Base-by-base conservation (phyloP, 768 basidiomycete genomes). In the Podaxis carcinomalis region DNA sequence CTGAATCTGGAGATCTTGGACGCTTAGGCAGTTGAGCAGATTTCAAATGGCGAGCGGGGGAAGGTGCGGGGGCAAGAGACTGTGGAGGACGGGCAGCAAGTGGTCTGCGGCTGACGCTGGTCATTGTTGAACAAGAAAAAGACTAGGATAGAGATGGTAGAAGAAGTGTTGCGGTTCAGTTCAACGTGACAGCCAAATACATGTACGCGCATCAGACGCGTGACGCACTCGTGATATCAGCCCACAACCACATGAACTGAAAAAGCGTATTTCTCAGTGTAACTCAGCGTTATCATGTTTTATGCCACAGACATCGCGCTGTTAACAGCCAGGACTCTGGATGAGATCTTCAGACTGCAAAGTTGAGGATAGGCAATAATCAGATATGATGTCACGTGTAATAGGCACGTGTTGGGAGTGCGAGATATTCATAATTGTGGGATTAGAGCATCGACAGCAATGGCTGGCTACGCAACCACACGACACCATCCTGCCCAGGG, bases 401-500 rank as follows among this genome's bases (percentile, higher is more conserved):
- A 36, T 14, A 7, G 14, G 23, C 47, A 50, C 47, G 49, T 59
- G 52, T 36, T 57, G 47, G 25, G 10, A 37, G 16, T 40, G 39
- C 39, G 44, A 35, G 39, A 46, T 56, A 61, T 51, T 58, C 47
- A 52, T 42, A 57, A 42, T 21, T 32, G 54, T 47, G 55, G 37
- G 25, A 16, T 51, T 56, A 50, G n/a, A 14, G 40, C 40, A 9
- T 23, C 19, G 21, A 61, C 39, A 40, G 25, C 56, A 27, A 85
- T 84, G 82, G 83, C 82, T 37, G 74, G 75, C 59, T 84, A 80
- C 74, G 82, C 80, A 55, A 78, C 82, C 50, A 78, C 79, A 62
- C 77, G 83, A 61, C 82, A 80, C 66, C 77, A 78, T 61, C 73
- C 74, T 53, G 68, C 72, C 9, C 72, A 72, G 40, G 67, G 70